Evolutionary conservation across 2,329 filamentous ascomycete genomes (phyloP), one percentile per base, ranked within the genome.

Genomic region (Verticillium isaacii): DNA sequence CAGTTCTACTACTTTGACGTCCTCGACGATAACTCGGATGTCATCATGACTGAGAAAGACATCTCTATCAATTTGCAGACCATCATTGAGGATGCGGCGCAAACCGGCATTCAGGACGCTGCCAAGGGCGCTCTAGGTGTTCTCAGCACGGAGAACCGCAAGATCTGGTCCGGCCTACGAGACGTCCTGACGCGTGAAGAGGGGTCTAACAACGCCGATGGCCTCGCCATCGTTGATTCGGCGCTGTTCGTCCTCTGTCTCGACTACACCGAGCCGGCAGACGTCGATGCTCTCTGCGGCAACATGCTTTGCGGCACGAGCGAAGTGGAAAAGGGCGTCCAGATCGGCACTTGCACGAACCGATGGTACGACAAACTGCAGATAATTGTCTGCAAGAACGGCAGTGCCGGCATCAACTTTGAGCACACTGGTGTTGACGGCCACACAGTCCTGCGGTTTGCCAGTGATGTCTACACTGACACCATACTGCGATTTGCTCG

Each of bases 1-100:
- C 95, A 99, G 68, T 93, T 98, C 71, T 99, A 99, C 77, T 98
- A 94, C 94, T 99, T 99, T 69, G 95, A 99, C 74, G 93, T 97
- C 2, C 81, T 99, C 19, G 95, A 99, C 68, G 89, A 94, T 67
- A 96, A 97, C 75, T 91, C 91, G 7, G 95, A 99, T 74, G 80
- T 96, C 61, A 97, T 99, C 76, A 98, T 98, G 94, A 93, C 89
- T 0, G 95, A 98, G 75, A 94, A 92, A 73, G 95, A 99, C 70
- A 85, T 99, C 60, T 88, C 91, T 7, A 82, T 97, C 71, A 98
- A 99, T 71, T 80, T 99, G 19, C 90, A 96, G 71, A 94, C 92
- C 15, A 95, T 98, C 69, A 85, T 96, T 60, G 91, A 96, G 61
- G 95, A 99, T 73, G 94, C 95, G 5, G 85, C 89, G 36, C 88